phyloP scores from a whole-genome alignment of 345 rosid species.

The Aquilaria malaccensis region DNA sequence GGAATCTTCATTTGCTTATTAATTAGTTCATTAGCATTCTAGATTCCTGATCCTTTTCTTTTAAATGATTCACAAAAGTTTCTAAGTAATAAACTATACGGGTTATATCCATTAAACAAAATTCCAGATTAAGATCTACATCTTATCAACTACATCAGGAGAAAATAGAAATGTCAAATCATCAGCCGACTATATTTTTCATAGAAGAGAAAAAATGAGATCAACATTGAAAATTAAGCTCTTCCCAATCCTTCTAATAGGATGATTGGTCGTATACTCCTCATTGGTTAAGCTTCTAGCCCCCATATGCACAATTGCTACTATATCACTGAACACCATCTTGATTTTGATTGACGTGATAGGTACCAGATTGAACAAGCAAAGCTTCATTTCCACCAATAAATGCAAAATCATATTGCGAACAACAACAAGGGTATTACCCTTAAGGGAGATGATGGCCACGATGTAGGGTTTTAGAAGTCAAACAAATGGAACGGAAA shows the following conservation, averaged over 20 bases:
- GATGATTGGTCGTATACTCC: conserved; percentile 87
- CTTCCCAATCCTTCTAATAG: conserved; percentile 95
- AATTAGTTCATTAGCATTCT: no score
- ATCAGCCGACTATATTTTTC: neutral
- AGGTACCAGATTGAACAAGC: conserved; percentile 91
- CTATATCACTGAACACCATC: conserved; percentile 97
- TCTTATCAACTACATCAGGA: no score
- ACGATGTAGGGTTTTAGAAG: conserved; percentile 19
- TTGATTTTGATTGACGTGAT: conserved; percentile 95
- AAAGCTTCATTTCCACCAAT: conserved; percentile 78
- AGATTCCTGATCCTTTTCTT: no score
- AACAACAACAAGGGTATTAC: conserved; percentile 54
- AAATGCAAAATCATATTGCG: conserved; percentile 82
- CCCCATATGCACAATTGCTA: conserved; percentile 87
- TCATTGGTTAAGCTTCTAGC: conserved; percentile 80
- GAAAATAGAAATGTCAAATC: neutral
- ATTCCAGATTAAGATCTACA: no score
- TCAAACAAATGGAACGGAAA: no score
- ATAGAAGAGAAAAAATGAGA: neutral
- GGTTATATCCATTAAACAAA: no score
- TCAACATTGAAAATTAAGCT: conserved; percentile 83
- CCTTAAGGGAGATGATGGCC: conserved; percentile 63
- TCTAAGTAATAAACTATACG: no score
- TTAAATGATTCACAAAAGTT: no score
- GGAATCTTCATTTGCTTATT: no score